Conservation (phyloP, 2,329 filamentous ascomycete species). For the Phaeosphaeriaceae sp. region DNA sequence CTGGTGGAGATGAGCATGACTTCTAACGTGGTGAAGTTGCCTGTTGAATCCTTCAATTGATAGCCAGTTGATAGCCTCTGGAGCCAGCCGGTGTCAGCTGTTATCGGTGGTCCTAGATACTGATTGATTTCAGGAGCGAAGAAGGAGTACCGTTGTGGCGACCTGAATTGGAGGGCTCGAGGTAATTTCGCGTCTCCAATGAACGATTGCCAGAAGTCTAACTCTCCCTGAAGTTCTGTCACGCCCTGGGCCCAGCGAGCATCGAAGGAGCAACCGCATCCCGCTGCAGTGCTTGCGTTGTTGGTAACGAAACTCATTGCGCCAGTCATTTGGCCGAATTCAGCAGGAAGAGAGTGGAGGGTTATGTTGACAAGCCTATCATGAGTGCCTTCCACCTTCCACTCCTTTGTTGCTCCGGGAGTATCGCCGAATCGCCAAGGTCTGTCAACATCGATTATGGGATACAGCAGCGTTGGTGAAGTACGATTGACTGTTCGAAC, state of each 20-base stretch:
- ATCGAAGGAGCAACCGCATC: constrained; percentile 6
- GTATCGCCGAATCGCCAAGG: not conserved
- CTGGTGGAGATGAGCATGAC: constrained; percentile 3
- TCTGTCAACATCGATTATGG: not conserved
- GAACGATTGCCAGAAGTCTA: not conserved
- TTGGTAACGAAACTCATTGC: constrained; percentile 4
- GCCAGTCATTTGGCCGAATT: constrained; percentile 1
- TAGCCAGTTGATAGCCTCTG: constrained; percentile 1
- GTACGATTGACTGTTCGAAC: not conserved
- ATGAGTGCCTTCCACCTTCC: constrained; percentile 2
- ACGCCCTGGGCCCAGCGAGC: constrained; percentile 5
- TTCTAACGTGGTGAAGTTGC: constrained; percentile 6
- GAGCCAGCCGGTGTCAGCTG: constrained; percentile 1
- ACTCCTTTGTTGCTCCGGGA: not conserved
- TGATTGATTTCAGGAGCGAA: not conserved
- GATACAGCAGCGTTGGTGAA: constrained; percentile 4
- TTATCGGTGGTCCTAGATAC: constrained; percentile 2
- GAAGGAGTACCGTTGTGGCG: not conserved
- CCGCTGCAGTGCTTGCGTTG: not conserved
- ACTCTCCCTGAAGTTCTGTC: not conserved
- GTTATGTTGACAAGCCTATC: constrained; percentile 2
- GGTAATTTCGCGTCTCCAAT: not conserved
- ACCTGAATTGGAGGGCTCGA: not conserved
- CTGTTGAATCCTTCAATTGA: constrained; percentile 3
- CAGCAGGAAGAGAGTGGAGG: not conserved